Base-by-base conservation (phyloP, 352 stramenopile genomes). In the Nothophytophthora sp. region DNA sequence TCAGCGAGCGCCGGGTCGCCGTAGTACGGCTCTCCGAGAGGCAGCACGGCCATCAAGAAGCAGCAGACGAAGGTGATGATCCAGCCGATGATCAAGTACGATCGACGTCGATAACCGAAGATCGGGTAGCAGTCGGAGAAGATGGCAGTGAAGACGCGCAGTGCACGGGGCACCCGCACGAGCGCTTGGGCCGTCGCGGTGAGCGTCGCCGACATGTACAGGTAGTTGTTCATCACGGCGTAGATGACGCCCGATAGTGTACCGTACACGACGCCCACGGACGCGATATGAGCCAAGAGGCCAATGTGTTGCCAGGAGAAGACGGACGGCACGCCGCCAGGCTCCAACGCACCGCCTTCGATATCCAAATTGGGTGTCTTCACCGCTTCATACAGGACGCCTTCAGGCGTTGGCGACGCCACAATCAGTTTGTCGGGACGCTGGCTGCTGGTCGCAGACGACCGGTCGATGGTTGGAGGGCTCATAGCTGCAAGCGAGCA, bases 51-150 rank as follows among this genome's bases (percentile, higher is more conserved):
- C 74, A 83, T 82, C 49, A 79, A 32, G 15, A 83, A 57, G 15
- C 74, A 76, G 11, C 50, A 40, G 8, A 73, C 7, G 42, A 68
- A 70, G 3, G 65, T 63, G 47, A 83, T 64, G 22, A 29, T 44
- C 76, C 75, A 87, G 16, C 87, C 87, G 30, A 89, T 52, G 19
- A 88, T 67, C 43, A 96, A 82, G 57, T 96, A 96, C 28, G 86
- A 76, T 10, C 86, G 88, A 10, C 86, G 70, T 28, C 81, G 86
- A 49, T 88, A 89, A 43, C 85, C 81, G 41, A 72, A 81, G 52
- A 96, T 87, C 16, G 86, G 86, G 33, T 78, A 65, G 29, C 70
- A 88, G 65, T 96, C 87, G 3, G 68, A 82, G 6, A 96, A 43
- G 44, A 95, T 76, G 39, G 76, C 83, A 44, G 80, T 78, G 22